Conservation (phyloP, 2,329 filamentous ascomycete species). For the Neofusicoccum kwambonambiense region DNA sequence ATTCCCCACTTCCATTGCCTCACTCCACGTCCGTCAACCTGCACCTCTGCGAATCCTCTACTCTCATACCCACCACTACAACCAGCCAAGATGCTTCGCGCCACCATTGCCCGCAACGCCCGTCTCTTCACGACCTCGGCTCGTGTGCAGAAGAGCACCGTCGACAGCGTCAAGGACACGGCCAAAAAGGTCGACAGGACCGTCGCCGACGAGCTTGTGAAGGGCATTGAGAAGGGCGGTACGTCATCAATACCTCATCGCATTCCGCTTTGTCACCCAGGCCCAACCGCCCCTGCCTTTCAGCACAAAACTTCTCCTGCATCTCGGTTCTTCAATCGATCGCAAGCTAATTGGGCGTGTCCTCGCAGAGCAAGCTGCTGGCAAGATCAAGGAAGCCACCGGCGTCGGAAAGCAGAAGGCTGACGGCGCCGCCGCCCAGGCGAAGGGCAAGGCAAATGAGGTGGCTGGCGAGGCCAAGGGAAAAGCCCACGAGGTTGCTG, state of each 20-base stretch:
- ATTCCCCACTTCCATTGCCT: neutral
- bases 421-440: constrained; percentile 29
- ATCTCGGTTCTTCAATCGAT: neutral
- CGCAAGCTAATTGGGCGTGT: neutral
- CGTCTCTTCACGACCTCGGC: constrained; percentile 57
- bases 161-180: constrained; percentile 58
- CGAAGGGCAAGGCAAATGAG: constrained; percentile 42
- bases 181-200: constrained; percentile 58
- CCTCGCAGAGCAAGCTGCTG: constrained; percentile 50
- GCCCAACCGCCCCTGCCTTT: neutral
- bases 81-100: constrained; percentile 46
- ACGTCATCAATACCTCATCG: constrained; percentile 34
- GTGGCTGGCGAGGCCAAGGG: constrained; percentile 47
- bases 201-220: constrained; percentile 56
- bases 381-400: constrained; percentile 43
- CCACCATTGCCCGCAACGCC: constrained; percentile 43
- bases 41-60: neutral
- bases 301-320: too few species aligned
- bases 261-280: too few species aligned
- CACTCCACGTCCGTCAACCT: neutral
- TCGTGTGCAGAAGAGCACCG: constrained; percentile 49
- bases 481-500: constrained; percentile 42
- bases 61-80: neutral
- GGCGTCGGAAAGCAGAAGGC: constrained; percentile 39
- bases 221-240: constrained; percentile 64